These are phyloP conservation scores for Cordyceps farinosa DNA, from an alignment of 2,329 filamentous ascomycete genomes.

Conservation along the genomic window DNA sequence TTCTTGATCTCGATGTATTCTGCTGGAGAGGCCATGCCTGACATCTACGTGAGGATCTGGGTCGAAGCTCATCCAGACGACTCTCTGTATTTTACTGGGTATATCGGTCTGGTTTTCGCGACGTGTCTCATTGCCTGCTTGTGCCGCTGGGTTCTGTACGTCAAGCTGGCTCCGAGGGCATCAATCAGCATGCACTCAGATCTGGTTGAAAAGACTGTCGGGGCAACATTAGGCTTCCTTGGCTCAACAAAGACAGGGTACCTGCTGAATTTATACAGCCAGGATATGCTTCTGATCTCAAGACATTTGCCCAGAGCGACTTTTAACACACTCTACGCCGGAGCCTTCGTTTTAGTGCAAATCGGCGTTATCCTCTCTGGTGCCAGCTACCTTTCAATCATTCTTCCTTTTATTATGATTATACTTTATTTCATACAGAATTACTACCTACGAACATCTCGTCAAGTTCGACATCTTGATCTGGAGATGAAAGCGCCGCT, in stretches of 20 bases:
- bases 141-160: neutral
- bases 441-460: slow-evolving; percentile 31
- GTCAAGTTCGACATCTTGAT: slow-evolving; percentile 20
- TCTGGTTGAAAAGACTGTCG: neutral
- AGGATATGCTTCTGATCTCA: neutral
- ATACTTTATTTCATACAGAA: slow-evolving; percentile 26
- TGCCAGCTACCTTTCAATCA: slow-evolving; percentile 25
- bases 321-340: neutral
- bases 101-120: neutral
- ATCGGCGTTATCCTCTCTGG: neutral
- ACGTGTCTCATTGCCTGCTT: neutral
- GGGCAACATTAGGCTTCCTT: neutral
- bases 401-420: slow-evolving; percentile 37
- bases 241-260: neutral
- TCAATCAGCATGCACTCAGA: neutral
- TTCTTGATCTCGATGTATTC: neutral
- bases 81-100: neutral
- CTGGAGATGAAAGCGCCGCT: slow-evolving; percentile 30
- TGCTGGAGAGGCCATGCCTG: neutral
- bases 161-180: neutral
- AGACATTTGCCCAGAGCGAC: neutral
- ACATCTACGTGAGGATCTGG: neutral
- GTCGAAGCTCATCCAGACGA: neutral
- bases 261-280: neutral
- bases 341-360: neutral